Evolutionary conservation across 75 land plant species (phyloP).

Genomic region (Chamaecyparis obtusa): DNA sequence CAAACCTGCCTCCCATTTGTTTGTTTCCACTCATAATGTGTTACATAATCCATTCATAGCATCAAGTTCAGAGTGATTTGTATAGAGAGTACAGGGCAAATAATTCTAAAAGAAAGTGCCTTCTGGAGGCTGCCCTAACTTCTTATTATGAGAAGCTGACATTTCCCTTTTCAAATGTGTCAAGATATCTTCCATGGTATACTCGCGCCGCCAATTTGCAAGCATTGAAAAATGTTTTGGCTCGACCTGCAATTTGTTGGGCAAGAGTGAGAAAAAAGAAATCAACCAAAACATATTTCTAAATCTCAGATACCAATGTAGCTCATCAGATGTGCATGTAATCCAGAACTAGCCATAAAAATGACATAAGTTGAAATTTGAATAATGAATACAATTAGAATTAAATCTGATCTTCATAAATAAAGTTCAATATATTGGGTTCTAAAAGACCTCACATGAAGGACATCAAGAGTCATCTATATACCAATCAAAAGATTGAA

Average conservation of each 20-base stretch:
- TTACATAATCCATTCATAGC: background rate
- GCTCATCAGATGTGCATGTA: background rate
- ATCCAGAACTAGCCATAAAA: background rate
- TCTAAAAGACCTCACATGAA: no score
- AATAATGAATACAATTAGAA: no score
- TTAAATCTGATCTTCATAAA: no score
- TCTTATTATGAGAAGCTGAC: conserved; percentile 62
- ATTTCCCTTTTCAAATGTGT: conserved; percentile 71
- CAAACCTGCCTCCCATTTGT: background rate
- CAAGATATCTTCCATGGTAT: conserved; percentile 80
- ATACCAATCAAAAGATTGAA: background rate
- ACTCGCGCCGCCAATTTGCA: conserved; percentile 71
- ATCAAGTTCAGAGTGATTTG: background rate
- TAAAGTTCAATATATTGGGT: no score
- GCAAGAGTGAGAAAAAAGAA: background rate
- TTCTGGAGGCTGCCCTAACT: conserved; percentile 77
- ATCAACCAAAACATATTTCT: background rate
- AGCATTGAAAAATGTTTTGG: conserved; percentile 62
- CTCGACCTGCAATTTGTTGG: conserved; percentile 49
- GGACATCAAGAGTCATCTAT: no score
- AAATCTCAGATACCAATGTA: background rate
- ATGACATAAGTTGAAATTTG: background rate
- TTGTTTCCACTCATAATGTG: background rate
- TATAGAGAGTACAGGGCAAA: background rate
- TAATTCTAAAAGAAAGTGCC: conserved; percentile 53